These are phyloP conservation scores for Cordyceps cateniannulata DNA, from an alignment of 2,329 filamentous ascomycete genomes.

Conservation along the genomic window DNA sequence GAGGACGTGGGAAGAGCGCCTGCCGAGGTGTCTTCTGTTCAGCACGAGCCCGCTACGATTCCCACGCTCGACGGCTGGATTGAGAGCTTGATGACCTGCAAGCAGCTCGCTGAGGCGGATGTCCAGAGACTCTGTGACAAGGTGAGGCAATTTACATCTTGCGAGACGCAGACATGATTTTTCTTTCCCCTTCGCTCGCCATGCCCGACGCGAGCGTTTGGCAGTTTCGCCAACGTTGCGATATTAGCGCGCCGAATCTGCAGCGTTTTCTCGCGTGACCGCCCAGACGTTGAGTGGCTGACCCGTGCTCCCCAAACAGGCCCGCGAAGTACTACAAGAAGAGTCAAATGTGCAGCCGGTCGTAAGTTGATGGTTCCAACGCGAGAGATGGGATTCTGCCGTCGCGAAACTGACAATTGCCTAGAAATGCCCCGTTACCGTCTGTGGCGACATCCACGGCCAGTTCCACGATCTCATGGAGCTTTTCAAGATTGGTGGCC, in stretches of 20 bases:
- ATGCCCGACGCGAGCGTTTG: not conserved
- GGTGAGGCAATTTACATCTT: constrained; percentile 44
- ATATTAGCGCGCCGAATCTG: constrained; percentile 14
- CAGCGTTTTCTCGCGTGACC: constrained; percentile 26
- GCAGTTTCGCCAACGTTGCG: constrained; percentile 10
- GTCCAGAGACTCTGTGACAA: constrained; percentile 97
- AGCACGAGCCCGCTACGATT: constrained; percentile 78
- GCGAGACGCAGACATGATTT: not conserved
- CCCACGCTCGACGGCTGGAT: constrained; percentile 97
- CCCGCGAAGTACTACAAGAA: constrained; percentile 91
- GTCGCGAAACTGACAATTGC: not conserved
- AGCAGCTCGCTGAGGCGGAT: constrained; percentile 90
- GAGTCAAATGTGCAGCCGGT: constrained; percentile 99
- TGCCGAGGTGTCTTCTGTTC: constrained; percentile 66
- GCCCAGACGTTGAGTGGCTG: constrained; percentile 1
- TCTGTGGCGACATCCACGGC: constrained; percentile 97
- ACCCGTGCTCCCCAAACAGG: constrained; percentile 43
- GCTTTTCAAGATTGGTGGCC: constrained; percentile 97
- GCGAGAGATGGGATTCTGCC: not conserved
- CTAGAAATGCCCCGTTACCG: constrained; percentile 96
- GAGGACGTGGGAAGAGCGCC: constrained; percentile 90
- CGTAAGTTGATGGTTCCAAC: constrained; percentile 51
- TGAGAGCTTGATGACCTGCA: constrained; percentile 96
- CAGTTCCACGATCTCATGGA: constrained; percentile 99
- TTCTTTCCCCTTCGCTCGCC: not conserved